Conservation (phyloP, 164 flowering plant species). For the Vitis rotundifolia region DNA sequence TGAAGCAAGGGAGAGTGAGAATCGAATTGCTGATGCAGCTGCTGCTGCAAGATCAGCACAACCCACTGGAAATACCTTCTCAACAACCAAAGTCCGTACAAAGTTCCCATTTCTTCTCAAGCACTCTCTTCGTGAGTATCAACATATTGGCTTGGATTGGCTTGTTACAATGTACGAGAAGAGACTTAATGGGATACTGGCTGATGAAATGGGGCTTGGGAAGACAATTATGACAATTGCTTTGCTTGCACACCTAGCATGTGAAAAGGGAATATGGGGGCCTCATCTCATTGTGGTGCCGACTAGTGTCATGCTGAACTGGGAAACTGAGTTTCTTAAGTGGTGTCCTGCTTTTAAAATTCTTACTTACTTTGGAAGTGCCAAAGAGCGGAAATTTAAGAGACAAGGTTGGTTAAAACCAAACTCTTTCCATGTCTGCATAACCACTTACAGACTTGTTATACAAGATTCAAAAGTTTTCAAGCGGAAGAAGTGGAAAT, state of each 20-base stretch:
- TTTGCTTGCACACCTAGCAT: conserved; percentile 94
- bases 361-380: conserved; percentile 95
- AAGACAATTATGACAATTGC: conserved; percentile 99
- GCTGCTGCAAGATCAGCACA: conserved; percentile 99
- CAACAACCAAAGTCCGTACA: conserved; percentile 92
- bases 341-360: conserved; percentile 99
- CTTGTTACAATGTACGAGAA: conserved; percentile 99
- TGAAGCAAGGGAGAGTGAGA: conserved; percentile 62
- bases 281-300: conserved; percentile 99
- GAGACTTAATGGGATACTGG: conserved; percentile 93
- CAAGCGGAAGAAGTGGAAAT: conserved; percentile 99
- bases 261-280: conserved; percentile 99
- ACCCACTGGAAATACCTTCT: conserved; percentile 97
- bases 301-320: conserved; percentile 99
- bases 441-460: conserved; percentile 94
- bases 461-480: conserved; percentile 95
- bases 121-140: conserved; percentile 93
- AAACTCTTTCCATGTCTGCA: conserved; percentile 93
- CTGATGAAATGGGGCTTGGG: conserved; percentile 99
- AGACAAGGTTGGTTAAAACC: conserved; percentile 99
- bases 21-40: conserved; percentile 94
- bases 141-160: conserved; percentile 99
- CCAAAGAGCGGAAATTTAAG: conserved; percentile 89
- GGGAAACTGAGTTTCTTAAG: conserved; percentile 99
- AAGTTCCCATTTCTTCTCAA: conserved; percentile 95